Conservation (phyloP, 2,329 filamentous ascomycete species). For the Microthyrium microscopicum region DNA sequence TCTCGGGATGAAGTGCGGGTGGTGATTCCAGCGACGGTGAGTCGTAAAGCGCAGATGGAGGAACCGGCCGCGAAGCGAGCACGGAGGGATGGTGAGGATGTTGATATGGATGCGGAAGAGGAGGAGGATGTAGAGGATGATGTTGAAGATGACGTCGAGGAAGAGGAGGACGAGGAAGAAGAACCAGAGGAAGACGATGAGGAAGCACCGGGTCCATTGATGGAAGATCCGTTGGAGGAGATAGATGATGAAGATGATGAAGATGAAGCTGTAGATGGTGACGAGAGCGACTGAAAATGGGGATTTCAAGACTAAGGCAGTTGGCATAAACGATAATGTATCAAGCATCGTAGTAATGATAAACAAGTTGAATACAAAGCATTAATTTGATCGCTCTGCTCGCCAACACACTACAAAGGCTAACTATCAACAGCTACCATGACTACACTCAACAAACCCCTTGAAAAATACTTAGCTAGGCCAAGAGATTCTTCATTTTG, state of each 20-base stretch:
- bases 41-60: slow-evolving; percentile 23
- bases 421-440: no score
- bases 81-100: slow-evolving; percentile 21
- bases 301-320: no score
- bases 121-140: slow-evolving; percentile 22
- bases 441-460: no score
- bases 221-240: slow-evolving; percentile 7
- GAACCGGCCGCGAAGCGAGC: slow-evolving; percentile 15
- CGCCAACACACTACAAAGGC: no score
- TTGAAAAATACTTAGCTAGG: no score
- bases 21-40: slow-evolving; percentile 34
- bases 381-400: no score
- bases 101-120: slow-evolving; percentile 19
- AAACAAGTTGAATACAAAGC: no score
- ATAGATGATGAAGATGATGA: slow-evolving; percentile 2
- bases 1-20: slow-evolving; percentile 30
- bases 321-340: no score
- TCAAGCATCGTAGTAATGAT: no score
- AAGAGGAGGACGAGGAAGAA: slow-evolving; percentile 27
- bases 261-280: slow-evolving; percentile 6
- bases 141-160: slow-evolving; percentile 28
- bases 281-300: slow-evolving; percentile 6
- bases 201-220: slow-evolving; percentile 34
- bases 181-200: slow-evolving; percentile 34
- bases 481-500: no score